These are phyloP conservation scores for Sarocladium oryzae DNA, from an alignment of 2,329 filamentous ascomycete species.

Conservation along the genomic window DNA sequence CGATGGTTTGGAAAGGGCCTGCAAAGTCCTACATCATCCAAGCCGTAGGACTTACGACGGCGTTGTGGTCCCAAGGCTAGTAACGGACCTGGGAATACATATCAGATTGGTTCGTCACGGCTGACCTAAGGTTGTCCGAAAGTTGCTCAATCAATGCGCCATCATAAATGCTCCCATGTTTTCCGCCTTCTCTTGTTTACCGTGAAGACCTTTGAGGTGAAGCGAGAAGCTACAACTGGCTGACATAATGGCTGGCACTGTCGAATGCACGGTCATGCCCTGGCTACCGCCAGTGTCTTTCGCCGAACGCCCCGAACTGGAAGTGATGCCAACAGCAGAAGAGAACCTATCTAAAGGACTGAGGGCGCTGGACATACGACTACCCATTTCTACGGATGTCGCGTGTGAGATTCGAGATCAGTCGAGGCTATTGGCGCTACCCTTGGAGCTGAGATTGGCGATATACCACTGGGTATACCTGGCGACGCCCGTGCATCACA, in stretches of 20 bases:
- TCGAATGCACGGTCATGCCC: slow-evolving; percentile 5
- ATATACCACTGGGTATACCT: slow-evolving; percentile 38
- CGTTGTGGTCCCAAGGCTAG: too few species aligned
- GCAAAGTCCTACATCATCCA: too few species aligned
- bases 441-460: slow-evolving; percentile 38
- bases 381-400: neutral
- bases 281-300: slow-evolving; percentile 15
- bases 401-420: neutral
- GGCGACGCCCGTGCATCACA: slow-evolving; percentile 30
- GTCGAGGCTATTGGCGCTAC: slow-evolving; percentile 26
- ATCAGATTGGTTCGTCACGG: too few species aligned
- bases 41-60: too few species aligned
- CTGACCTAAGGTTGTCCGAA: too few species aligned
- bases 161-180: too few species aligned
- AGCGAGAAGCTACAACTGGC: too few species aligned
- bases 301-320: neutral
- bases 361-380: neutral
- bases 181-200: too few species aligned
- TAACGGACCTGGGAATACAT: too few species aligned
- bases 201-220: too few species aligned
- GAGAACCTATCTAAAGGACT: neutral
- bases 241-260: slow-evolving; percentile 54
- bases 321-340: slow-evolving; percentile 3
- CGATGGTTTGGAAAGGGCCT: too few species aligned
- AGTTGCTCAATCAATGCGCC: too few species aligned